Evolutionary conservation across 306 rosid species (phyloP).

Genomic region (Calophaca sinica): DNA sequence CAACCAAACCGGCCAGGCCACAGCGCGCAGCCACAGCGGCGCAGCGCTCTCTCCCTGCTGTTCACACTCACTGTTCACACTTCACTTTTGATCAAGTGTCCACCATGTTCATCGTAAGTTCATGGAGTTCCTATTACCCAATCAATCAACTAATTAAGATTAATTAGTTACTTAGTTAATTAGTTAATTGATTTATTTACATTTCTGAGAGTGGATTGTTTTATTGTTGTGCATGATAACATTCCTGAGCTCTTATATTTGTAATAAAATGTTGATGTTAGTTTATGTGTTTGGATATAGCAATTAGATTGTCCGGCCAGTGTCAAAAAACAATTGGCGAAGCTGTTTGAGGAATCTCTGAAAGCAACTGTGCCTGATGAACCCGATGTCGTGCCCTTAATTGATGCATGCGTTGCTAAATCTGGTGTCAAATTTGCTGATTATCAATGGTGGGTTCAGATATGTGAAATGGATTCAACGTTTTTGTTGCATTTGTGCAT

Average conservation of each 20-base stretch:
- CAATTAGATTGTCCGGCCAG: conserved; percentile 63
- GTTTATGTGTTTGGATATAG: conserved; percentile 41
- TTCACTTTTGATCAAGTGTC: background rate
- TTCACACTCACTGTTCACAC: no score
- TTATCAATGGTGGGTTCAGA: conserved; percentile 74
- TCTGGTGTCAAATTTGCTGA: conserved; percentile 76
- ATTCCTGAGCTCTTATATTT: background rate
- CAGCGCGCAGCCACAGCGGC: no score
- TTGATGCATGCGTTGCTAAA: conserved; percentile 69
- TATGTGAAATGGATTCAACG: background rate
- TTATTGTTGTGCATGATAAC: background rate
- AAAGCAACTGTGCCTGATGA: conserved; percentile 61
- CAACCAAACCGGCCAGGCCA: no score
- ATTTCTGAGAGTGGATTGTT: background rate
- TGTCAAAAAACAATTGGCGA: conserved; percentile 65
- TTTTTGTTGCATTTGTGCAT: background rate
- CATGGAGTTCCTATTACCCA: background rate
- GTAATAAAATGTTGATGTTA: no score
- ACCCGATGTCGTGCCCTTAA: conserved; percentile 59
- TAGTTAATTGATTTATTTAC: background rate
- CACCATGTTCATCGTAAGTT: background rate
- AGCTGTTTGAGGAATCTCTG: conserved; percentile 65
- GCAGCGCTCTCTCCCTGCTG: no score
- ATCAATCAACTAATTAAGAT: background rate
- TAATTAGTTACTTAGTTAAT: background rate